Conservation (phyloP, 257 asterid genomes). For the Salvia rosmarinus region DNA sequence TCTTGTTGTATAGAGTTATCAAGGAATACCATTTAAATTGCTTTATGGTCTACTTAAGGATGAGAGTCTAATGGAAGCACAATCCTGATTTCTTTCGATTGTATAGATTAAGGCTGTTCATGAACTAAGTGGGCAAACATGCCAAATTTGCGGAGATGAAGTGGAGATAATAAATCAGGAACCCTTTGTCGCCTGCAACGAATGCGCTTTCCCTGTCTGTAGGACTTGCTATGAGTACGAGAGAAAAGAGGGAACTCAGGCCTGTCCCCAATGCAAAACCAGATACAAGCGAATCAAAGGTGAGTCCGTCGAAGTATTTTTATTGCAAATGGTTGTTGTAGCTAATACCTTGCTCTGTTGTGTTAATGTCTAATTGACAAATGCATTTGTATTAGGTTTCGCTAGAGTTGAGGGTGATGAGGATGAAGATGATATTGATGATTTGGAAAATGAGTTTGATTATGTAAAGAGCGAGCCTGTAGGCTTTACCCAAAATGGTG, state of each 20-base stretch:
- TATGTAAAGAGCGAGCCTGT: constrained; percentile 46
- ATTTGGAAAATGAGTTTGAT: constrained; percentile 81
- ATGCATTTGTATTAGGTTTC: constrained; percentile 53
- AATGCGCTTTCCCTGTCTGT: constrained; percentile 93
- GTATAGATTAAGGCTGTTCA: constrained; percentile 67
- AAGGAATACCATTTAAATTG: background rate
- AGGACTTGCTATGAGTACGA: constrained; percentile 84
- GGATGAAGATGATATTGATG: constrained; percentile 88
- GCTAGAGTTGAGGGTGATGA: constrained; percentile 96
- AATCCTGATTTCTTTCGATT: constrained; percentile 23
- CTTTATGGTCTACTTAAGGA: constrained; percentile 3
- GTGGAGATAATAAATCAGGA: constrained; percentile 75
- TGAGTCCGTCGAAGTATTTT: constrained; percentile 1
- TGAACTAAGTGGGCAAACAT: constrained; percentile 69
- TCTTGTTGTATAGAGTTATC: background rate
- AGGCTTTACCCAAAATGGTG: constrained; percentile 33
- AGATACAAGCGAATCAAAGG: constrained; percentile 91
- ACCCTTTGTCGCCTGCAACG: constrained; percentile 91
- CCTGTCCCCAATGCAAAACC: constrained; percentile 93
- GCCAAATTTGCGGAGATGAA: constrained; percentile 85
- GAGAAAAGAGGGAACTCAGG: constrained; percentile 84
- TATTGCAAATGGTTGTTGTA: background rate
- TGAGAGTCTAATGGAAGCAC: constrained; percentile 29
- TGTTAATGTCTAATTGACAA: constrained; percentile 11
- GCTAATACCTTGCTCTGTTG: background rate